These are phyloP conservation scores for Antitrichia curtipendula DNA, from an alignment of 225 moss, liverwort and hornwort species.

Conservation along the genomic window DNA sequence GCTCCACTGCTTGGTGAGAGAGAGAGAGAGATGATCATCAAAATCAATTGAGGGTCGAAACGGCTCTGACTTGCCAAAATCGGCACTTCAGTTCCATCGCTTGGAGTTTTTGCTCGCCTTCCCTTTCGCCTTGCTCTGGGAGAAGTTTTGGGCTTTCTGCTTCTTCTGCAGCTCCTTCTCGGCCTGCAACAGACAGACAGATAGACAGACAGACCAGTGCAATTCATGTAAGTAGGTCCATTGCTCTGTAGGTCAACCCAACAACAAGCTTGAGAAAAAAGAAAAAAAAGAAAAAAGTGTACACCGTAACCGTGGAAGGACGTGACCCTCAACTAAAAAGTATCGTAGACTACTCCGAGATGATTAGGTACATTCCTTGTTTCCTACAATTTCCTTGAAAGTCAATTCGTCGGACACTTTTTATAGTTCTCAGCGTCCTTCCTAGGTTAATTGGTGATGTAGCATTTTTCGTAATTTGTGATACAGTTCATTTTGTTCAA, in stretches of 20 bases:
- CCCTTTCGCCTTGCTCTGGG: slow-evolving; percentile 62
- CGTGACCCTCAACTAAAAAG: not conserved
- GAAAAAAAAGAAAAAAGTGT: not conserved
- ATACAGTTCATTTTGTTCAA: not conserved
- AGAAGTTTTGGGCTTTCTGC: slow-evolving; percentile 77
- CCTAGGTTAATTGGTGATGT: not conserved
- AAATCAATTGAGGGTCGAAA: not conserved
- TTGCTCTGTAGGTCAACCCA: not conserved
- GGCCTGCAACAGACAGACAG: slow-evolving; percentile 2
- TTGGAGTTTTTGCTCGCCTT: slow-evolving; percentile 80
- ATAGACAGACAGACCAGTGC: no score
- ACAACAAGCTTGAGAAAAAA: not conserved
- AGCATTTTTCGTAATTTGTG: not conserved
- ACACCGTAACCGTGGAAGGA: not conserved
- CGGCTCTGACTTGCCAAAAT: no score
- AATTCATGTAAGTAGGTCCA: not conserved
- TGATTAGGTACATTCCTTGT: not conserved
- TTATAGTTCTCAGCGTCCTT: not conserved
- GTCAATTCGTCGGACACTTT: not conserved
- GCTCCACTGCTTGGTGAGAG: not conserved
- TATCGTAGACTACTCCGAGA: not conserved
- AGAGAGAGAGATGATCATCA: not conserved
- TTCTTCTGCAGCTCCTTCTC: slow-evolving; percentile 92
- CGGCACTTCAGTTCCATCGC: slow-evolving; percentile 54
- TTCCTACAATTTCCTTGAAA: not conserved